phyloP scores from a whole-genome alignment of 2,329 filamentous ascomycete species.

The Hymenoscyphus albidus region DNA sequence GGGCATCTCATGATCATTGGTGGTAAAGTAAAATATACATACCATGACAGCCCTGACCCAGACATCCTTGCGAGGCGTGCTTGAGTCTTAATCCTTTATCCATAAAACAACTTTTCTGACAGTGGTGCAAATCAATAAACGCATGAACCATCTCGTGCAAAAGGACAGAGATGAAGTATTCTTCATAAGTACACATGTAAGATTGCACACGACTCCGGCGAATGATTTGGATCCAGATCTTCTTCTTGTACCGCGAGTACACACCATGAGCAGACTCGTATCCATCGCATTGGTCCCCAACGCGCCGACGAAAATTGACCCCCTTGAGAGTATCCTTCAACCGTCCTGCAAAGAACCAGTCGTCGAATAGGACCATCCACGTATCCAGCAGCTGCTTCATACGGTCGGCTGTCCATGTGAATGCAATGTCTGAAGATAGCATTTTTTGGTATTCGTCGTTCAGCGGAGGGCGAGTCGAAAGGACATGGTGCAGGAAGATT shows the following conservation, averaged over 20 bases:
- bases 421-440: neutral
- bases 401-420: neutral
- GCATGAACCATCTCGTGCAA: slow-evolving; percentile 6
- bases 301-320: neutral
- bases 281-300: neutral
- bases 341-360: neutral
- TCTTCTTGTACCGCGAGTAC: neutral
- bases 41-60: neutral
- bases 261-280: neutral
- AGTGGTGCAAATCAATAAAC: slow-evolving; percentile 2
- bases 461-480: neutral
- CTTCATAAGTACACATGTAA: neutral
- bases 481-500: neutral
- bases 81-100: neutral
- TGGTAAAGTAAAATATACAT: neutral
- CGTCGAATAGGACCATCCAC: neutral
- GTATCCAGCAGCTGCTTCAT: neutral
- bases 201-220: neutral
- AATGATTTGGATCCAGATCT: neutral
- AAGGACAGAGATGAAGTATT: slow-evolving; percentile 6
- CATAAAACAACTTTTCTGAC: neutral
- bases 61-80: neutral
- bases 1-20: neutral
- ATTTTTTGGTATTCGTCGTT: neutral
- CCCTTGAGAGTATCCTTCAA: neutral